Percentiles rank a stretch among this genome's conserved stretches.
These are phyloP conservation scores for Tulasnella sp. DNA, from an alignment of 768 basidiomycete species.

Conservation along the genomic window DNA sequence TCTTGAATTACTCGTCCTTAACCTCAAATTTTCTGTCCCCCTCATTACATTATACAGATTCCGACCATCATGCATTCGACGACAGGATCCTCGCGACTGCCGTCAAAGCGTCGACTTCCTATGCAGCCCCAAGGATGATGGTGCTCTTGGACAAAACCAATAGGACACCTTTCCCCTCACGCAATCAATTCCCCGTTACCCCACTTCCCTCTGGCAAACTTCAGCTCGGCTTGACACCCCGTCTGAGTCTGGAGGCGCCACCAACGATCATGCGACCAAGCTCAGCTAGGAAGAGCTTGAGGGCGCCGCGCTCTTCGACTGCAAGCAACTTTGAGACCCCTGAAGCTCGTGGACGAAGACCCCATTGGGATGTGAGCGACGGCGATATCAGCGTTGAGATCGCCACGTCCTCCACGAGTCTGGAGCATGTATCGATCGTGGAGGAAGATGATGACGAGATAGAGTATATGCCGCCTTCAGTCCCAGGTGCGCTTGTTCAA, in stretches of 20 bases:
- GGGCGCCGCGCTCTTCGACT: constrained; percentile 41
- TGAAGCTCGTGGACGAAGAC: constrained; percentile 39
- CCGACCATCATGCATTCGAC: neutral
- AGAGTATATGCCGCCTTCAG: constrained; percentile 45
- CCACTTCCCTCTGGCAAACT: constrained; percentile 6
- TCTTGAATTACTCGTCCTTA: neutral
- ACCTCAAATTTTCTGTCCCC: neutral
- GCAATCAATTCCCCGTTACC: constrained; percentile 6
- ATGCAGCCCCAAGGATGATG: neutral
- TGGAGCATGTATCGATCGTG: constrained; percentile 21
- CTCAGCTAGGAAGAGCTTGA: constrained; percentile 52
- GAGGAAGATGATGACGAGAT: constrained; percentile 34
- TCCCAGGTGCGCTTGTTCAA: constrained; percentile 30
- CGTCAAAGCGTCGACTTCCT: neutral
- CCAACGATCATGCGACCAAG: constrained; percentile 34
- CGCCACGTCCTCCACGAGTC: constrained; percentile 22
- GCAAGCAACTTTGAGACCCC: constrained; percentile 53
- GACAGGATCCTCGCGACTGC: neutral
- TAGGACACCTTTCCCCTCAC: constrained; percentile 9
- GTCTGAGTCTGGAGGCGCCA: neutral
- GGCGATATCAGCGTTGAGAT: constrained; percentile 30
- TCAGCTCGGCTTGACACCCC: neutral
- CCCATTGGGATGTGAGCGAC: constrained; percentile 67
- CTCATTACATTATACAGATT: neutral
- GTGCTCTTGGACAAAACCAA: constrained; percentile 16